Percentiles rank a stretch among this genome's conserved stretches.
phyloP scores from a whole-genome alignment of 306 rosid species.

The Quercus agrifolia region DNA sequence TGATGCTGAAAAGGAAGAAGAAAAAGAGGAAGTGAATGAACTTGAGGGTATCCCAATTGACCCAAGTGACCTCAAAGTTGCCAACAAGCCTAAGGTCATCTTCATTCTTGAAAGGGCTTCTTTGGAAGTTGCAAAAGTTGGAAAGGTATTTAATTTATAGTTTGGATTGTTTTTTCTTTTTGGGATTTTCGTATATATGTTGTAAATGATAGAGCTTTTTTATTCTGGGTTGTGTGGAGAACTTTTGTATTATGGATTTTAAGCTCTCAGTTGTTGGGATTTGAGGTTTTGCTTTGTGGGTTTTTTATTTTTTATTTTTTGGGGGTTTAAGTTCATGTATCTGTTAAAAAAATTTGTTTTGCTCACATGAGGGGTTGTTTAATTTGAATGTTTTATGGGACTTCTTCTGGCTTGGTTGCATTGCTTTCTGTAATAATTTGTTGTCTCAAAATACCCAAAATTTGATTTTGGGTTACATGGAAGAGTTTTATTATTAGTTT shows the following conservation, averaged over 20 bases:
- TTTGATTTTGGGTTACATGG: neutral
- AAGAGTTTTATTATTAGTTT: too few relatives aligned
- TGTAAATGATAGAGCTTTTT: too few relatives aligned
- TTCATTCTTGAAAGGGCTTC: slow-evolving; percentile 85
- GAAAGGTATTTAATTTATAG: slow-evolving; percentile 47
- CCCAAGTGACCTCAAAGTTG: slow-evolving; percentile 21
- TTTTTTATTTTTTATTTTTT: too few relatives aligned
- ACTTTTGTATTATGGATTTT: too few relatives aligned
- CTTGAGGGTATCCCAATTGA: slow-evolving; percentile 55
- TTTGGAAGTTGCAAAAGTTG: slow-evolving; percentile 79
- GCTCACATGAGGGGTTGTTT: too few relatives aligned
- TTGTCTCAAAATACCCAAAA: neutral
- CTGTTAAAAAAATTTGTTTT: too few relatives aligned
- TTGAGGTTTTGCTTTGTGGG: neutral
- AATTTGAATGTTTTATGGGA: too few relatives aligned
- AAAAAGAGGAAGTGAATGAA: slow-evolving; percentile 20
- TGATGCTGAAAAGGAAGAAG: neutral
- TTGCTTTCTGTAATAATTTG: neutral
- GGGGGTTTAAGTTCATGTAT: too few relatives aligned
- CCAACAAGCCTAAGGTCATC: slow-evolving; percentile 40
- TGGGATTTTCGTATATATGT: too few relatives aligned
- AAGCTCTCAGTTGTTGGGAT: neutral
- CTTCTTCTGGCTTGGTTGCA: too few relatives aligned
- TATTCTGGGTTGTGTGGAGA: too few relatives aligned
- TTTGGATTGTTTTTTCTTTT: neutral